These are phyloP conservation scores for Eragrostis nindensis DNA, from an alignment of 176 grass and related monocot species.

Conservation along the genomic window DNA sequence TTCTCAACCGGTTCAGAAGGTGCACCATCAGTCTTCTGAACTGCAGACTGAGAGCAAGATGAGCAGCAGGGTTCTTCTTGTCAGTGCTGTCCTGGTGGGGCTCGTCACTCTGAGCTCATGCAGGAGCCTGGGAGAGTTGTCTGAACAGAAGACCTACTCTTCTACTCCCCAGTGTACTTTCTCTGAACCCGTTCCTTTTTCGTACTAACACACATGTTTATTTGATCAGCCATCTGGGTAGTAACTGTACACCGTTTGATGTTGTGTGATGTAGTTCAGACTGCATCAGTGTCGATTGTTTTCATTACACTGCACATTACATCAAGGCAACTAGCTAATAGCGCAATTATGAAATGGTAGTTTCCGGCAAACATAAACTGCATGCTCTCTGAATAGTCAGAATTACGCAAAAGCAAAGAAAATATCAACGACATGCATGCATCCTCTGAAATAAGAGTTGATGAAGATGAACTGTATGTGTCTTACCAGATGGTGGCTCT, in stretches of 20 bases:
- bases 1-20: slow-evolving; percentile 26
- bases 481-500: slow-evolving; percentile 41
- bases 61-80: slow-evolving; percentile 54
- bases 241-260: neutral
- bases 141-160: slow-evolving; percentile 57
- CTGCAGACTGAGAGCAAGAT: slow-evolving; percentile 45
- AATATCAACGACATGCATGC: neutral
- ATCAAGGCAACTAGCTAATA: no score
- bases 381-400: slow-evolving; percentile 5
- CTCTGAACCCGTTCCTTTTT: slow-evolving; percentile 25
- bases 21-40: slow-evolving; percentile 12
- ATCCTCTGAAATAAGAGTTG: slow-evolving; percentile 18
- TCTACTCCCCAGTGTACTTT: slow-evolving; percentile 41
- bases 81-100: slow-evolving; percentile 61
- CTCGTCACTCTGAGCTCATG: slow-evolving; percentile 57
- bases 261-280: neutral
- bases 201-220: neutral
- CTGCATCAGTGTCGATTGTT: neutral
- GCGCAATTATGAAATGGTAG: no score
- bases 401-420: neutral
- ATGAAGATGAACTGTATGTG: neutral
- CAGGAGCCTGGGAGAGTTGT: slow-evolving; percentile 60
- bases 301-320: no score
- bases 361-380: no score
- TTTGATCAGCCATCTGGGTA: neutral